Percentiles rank a stretch among this genome's conserved stretches.
Conservation (phyloP, 257 asterid genomes). For the Plantago ovata region DNA sequence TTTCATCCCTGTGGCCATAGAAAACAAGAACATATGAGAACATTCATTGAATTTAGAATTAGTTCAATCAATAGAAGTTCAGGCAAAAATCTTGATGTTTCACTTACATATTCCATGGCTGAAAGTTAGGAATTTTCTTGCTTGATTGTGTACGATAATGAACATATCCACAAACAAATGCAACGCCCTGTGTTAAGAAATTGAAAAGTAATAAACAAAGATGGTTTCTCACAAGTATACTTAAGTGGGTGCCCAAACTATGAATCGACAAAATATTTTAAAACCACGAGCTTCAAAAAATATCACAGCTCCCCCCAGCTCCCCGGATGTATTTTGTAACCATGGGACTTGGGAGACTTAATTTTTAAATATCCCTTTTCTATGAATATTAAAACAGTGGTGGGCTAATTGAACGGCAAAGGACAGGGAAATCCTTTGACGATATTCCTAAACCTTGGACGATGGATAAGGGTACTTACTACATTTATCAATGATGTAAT, state of each 20-base stretch:
- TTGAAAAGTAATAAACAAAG: constrained; percentile 17
- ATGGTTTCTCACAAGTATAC: not conserved
- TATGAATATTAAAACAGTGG: too few relatives aligned
- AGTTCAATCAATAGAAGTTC: not conserved
- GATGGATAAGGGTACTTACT: constrained; percentile 43
- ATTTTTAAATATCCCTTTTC: too few relatives aligned
- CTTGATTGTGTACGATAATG: constrained; percentile 66
- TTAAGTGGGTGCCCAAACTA: not conserved
- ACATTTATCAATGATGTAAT: constrained; percentile 77
- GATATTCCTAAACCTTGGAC: not conserved
- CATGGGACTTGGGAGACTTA: too few relatives aligned
- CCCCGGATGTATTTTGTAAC: too few relatives aligned
- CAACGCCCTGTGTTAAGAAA: constrained; percentile 55
- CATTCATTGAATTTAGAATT: not conserved
- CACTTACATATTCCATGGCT: constrained; percentile 96
- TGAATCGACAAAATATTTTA: not conserved
- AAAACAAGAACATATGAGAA: constrained; percentile 6
- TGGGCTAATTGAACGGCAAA: too few relatives aligned
- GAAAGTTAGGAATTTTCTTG: constrained; percentile 62
- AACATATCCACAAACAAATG: constrained; percentile 75
- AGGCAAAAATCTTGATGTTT: not conserved
- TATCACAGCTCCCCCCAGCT: too few relatives aligned
- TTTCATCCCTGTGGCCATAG: constrained; percentile 76
- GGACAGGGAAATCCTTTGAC: too few relatives aligned
- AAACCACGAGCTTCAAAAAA: not conserved